These are phyloP conservation scores for Trichoderma asperelloides DNA, from an alignment of 495 filamentous ascomycete species.

Conservation along the genomic window DNA sequence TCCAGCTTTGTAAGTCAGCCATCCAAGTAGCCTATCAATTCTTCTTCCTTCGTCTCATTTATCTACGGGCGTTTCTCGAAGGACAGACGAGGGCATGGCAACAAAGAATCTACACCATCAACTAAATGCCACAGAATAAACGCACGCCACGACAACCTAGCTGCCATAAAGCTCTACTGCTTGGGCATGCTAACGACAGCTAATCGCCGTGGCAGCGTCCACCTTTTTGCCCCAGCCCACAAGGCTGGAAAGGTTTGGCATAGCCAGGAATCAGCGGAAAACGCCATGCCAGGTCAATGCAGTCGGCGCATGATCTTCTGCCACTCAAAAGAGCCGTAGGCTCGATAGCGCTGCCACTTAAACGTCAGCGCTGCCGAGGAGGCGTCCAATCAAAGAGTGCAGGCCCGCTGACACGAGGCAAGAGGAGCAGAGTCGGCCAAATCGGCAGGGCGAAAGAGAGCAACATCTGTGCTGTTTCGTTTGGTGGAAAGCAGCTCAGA, in stretches of 20 bases:
- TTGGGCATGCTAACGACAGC: too few relatives aligned
- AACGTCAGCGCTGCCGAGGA: background rate
- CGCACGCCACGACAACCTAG: background rate
- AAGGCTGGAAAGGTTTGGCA: background rate
- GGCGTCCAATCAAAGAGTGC: conserved; percentile 1
- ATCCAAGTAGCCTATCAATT: too few relatives aligned
- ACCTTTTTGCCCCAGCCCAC: background rate
- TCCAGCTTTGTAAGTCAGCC: too few relatives aligned
- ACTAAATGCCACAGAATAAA: background rate
- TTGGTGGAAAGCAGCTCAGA: background rate
- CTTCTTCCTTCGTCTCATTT: too few relatives aligned
- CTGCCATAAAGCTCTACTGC: background rate
- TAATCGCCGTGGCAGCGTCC: background rate
- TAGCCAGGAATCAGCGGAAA: background rate
- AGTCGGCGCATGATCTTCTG: background rate
- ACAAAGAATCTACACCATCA: too few relatives aligned
- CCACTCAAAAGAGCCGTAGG: background rate
- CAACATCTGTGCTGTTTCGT: background rate
- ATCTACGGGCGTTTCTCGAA: too few relatives aligned
- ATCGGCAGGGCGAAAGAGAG: background rate
- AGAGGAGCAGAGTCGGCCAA: background rate
- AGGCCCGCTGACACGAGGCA: background rate
- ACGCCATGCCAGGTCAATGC: background rate
- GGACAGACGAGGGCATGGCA: too few relatives aligned
- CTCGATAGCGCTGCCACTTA: background rate